Evolutionary conservation across 192 early-diverging fungal genomes (phyloP).

Genomic region (Rhizoclosmatium globosum): DNA sequence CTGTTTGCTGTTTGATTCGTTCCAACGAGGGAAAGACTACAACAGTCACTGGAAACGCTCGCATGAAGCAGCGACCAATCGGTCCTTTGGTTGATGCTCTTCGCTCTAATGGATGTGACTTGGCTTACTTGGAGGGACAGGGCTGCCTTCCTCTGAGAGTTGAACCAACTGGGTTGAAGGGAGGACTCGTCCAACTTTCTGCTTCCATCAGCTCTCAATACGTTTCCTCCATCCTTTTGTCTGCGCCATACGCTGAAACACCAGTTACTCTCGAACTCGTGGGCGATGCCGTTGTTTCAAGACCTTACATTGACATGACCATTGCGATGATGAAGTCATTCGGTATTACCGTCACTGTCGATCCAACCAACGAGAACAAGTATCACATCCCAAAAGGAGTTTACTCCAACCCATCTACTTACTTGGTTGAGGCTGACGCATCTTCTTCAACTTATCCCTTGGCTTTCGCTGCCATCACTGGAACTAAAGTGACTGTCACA

Average conservation of each 20-base stretch:
- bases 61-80: slow-evolving; percentile 98
- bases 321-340: slow-evolving; percentile 98
- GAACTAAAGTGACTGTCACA: slow-evolving; percentile 82
- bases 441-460: slow-evolving; percentile 97
- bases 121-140: slow-evolving; percentile 79
- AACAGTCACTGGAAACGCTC: slow-evolving; percentile 91
- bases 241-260: slow-evolving; percentile 89
- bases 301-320: slow-evolving; percentile 99
- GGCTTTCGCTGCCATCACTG: slow-evolving; percentile 96
- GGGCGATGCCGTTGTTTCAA: slow-evolving; percentile 94
- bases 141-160: slow-evolving; percentile 91
- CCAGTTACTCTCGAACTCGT: slow-evolving; percentile 83
- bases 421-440: slow-evolving; percentile 95
- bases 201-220: slow-evolving; percentile 98
- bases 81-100: slow-evolving; percentile 89
- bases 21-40: background rate
- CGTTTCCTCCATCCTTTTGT: slow-evolving; percentile 95
- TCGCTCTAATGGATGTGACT: slow-evolving; percentile 76
- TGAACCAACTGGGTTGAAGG: slow-evolving; percentile 79
- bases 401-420: slow-evolving; percentile 85
- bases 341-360: slow-evolving; percentile 73
- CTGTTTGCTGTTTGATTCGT: slow-evolving; percentile 80
- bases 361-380: slow-evolving; percentile 58
- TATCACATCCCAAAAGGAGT: slow-evolving; percentile 83
- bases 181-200: slow-evolving; percentile 87